These are phyloP conservation scores for Phytopythium helicoides DNA, from an alignment of 352 stramenopile genomes.

Conservation along the genomic window DNA sequence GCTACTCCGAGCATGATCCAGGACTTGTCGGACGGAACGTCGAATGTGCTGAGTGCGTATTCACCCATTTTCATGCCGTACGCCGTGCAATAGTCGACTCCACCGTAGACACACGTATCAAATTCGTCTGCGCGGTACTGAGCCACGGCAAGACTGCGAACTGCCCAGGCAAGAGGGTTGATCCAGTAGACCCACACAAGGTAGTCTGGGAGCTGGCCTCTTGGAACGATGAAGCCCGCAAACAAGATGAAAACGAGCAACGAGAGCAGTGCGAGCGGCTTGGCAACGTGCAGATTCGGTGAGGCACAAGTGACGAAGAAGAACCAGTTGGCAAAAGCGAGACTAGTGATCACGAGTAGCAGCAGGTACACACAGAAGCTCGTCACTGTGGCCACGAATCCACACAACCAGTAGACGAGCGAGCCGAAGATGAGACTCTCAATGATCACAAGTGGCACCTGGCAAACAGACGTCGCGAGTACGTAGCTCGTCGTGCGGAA, in stretches of 20 bases:
- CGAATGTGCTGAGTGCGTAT: no score
- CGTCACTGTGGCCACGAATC: conserved; percentile 71
- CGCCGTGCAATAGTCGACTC: no score
- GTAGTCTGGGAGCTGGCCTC: conserved; percentile 44
- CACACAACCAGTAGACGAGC: no score
- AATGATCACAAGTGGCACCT: conserved; percentile 39
- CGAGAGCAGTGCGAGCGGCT: conserved; percentile 34
- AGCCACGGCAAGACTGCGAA: no score
- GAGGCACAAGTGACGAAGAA: conserved; percentile 32
- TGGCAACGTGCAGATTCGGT: conserved; percentile 39
- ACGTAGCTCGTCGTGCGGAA: conserved; percentile 78
- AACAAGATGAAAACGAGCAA: conserved; percentile 50
- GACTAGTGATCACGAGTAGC: conserved; percentile 36
- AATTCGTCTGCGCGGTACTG: no score
- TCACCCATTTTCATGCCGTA: no score
- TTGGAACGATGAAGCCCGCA: conserved; percentile 39
- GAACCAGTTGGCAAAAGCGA: conserved; percentile 32
- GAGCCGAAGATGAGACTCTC: conserved; percentile 77
- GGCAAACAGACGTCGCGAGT: conserved; percentile 31
- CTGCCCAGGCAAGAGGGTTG: no score
- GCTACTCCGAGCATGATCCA: no score
- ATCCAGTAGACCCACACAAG: no score
- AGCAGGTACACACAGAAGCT: conserved; percentile 32
- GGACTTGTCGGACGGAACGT: no score
- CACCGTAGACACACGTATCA: no score